A percentile compares a stretch with the other conserved stretches of the same genome.
Evolutionary conservation across 2,329 filamentous ascomycete genomes (phyloP).

Genomic region (Emericellopsis atlantica): DNA sequence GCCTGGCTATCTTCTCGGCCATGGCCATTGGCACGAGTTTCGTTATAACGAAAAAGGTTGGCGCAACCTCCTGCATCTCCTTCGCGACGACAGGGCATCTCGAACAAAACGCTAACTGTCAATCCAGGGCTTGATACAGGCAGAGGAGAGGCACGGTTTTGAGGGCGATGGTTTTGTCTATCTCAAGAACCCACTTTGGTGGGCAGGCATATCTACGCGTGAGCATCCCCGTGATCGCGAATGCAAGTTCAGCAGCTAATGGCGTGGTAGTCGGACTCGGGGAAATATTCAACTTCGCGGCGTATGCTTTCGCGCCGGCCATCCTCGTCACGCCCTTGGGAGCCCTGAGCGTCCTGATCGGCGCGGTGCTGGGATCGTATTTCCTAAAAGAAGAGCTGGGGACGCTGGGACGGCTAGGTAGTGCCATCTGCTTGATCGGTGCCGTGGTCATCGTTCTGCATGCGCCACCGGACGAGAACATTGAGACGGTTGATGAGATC

Average conservation of each 20-base stretch:
- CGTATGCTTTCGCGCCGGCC: conserved; percentile 96
- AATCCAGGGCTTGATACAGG: conserved; percentile 70
- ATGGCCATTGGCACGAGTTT: conserved; percentile 87
- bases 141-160: conserved; percentile 84
- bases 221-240: conserved; percentile 19
- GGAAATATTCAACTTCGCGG: conserved; percentile 94
- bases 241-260: background rate
- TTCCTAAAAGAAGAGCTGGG: conserved; percentile 85
- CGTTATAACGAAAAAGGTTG: conserved; percentile 95
- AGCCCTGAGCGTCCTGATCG: conserved; percentile 87
- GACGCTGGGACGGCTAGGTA: conserved; percentile 84
- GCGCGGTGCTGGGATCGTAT: conserved; percentile 87
- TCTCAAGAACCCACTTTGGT: conserved; percentile 91
- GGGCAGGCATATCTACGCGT: conserved; percentile 87
- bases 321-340: conserved; percentile 94
- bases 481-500: conserved; percentile 85
- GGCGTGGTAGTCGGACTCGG: conserved; percentile 65
- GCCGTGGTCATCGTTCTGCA: conserved; percentile 97
- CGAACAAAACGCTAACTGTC: background rate
- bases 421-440: conserved; percentile 89
- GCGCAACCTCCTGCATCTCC: too few species aligned
- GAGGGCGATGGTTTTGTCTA: conserved; percentile 95
- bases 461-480: conserved; percentile 85
- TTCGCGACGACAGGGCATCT: background rate
- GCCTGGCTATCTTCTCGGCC: conserved; percentile 61